Evolutionary conservation across 495 filamentous ascomycete genomes (phyloP), one percentile per base, ranked within the genome.

Genomic region (Penicillium fimorum): DNA sequence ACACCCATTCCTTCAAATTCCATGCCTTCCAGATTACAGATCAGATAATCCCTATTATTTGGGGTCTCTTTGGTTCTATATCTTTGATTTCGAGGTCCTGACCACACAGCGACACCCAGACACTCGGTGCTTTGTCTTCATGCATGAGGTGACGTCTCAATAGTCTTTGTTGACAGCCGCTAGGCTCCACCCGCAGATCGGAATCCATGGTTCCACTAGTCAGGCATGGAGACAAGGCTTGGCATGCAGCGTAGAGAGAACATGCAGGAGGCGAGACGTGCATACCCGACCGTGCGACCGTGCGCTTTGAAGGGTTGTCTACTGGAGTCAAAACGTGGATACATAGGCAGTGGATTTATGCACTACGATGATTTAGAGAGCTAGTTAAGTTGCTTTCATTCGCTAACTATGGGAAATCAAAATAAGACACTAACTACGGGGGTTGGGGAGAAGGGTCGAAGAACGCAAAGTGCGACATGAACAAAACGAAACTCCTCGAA

Each of bases 101-200:
- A 33, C 17, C 24, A n/a, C 10, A 18, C 17, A 30, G 13, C 9
- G 25, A 42, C 24, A 22, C 22, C 7, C 40, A 29, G 40, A 42
- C 22, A 27, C 40, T 29, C 40, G 4, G 0, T 6, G 29, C 55
- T 57, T 52, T 46, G 38, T 57, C 17, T 18, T 1, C 5, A 18
- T 40, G 13, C 17, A 57, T 35, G 47, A 57, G 37, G 29, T 51
- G 55, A 57, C 55, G 55, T 57, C 30, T 50, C 27, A 47, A 57
- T 50, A 45, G n/a, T 52, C 55, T 52, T 52, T 52, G 41, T 30
- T 43, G 6, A 40, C 15, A 42, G 13, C 30, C 35, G 33, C 54
- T 43, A 50, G 32, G 20, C 15, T 11, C 41, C 22, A 42, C 44
- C 53, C 53, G 42, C 35, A 37, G 45, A 48, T 48, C 44, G 24